Evolutionary conservation across 1,139 yeast genomes (phyloP).

Genomic region (Geotrichum citri-aurantii): DNA sequence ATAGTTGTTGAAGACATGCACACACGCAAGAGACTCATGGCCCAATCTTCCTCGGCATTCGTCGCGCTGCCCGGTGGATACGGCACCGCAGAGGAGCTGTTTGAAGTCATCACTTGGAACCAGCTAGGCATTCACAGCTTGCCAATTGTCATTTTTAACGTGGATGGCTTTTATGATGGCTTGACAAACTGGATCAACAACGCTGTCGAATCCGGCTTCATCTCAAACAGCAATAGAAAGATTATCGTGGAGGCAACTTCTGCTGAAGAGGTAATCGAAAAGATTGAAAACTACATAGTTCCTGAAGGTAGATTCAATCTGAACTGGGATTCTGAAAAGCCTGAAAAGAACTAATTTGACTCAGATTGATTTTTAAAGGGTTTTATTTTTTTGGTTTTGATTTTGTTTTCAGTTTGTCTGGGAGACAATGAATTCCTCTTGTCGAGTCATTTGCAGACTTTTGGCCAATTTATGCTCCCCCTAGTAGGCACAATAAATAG

Average conservation of each 20-base stretch:
- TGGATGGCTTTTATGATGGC: conserved; percentile 74
- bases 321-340: conserved; percentile 52
- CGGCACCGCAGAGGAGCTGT: conserved; percentile 83
- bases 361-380: too few species aligned
- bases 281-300: conserved; percentile 54
- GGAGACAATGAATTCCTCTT: too few species aligned
- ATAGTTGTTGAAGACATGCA: conserved; percentile 87
- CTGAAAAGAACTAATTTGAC: conserved; percentile 2
- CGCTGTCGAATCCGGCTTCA: conserved; percentile 54
- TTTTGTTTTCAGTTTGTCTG: too few species aligned
- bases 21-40: conserved; percentile 82
- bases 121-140: conserved; percentile 80
- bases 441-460: too few species aligned
- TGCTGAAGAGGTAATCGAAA: conserved; percentile 45
- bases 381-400: too few species aligned
- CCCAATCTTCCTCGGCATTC: conserved; percentile 78
- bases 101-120: conserved; percentile 88
- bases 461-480: too few species aligned
- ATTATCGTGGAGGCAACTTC: conserved; percentile 66
- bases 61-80: conserved; percentile 91
- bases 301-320: conserved; percentile 73
- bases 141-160: conserved; percentile 72
- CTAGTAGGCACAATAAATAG: too few species aligned
- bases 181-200: conserved; percentile 45
- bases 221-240: conserved; percentile 58